Evolutionary conservation across 495 filamentous ascomycete species (phyloP).

Genomic region (Aspergillus wentii): DNA sequence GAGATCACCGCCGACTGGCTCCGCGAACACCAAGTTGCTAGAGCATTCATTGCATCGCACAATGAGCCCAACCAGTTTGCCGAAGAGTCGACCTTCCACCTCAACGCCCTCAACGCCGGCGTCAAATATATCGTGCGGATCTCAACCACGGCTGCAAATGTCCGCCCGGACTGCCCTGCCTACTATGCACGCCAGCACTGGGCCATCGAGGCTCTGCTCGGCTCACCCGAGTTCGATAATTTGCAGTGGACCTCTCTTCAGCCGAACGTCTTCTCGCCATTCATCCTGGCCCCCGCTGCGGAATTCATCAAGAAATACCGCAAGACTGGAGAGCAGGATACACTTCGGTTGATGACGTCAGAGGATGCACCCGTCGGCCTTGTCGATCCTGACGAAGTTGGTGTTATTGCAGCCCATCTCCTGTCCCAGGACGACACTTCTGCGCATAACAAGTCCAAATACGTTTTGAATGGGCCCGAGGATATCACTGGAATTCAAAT

Average conservation of each 20-base stretch:
- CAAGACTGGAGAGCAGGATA: constrained; percentile 31
- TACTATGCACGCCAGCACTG: constrained; percentile 43
- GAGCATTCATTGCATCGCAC: constrained; percentile 40
- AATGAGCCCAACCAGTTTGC: constrained; percentile 34
- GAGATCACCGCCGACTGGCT: constrained; percentile 40
- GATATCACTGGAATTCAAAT: constrained; percentile 35
- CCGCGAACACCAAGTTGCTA: constrained; percentile 28
- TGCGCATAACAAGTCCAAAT: constrained; percentile 32
- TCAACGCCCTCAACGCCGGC: constrained; percentile 32
- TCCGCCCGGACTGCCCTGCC: constrained; percentile 28
- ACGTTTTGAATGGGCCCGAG: constrained; percentile 40
- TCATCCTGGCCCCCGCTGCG: constrained; percentile 19
- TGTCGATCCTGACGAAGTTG: constrained; percentile 35
- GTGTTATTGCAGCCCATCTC: constrained; percentile 35
- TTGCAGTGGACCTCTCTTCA: constrained; percentile 46
- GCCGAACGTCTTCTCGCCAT: constrained; percentile 30
- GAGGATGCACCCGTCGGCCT: constrained; percentile 31
- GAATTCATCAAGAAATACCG: constrained; percentile 29
- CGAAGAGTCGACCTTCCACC: constrained; percentile 36
- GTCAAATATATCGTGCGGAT: constrained; percentile 47
- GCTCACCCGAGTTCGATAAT: constrained; percentile 29
- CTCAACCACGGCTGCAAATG: constrained; percentile 39
- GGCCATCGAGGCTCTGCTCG: constrained; percentile 39
- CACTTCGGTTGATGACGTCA: constrained; percentile 17
- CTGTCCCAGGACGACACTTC: constrained; percentile 24